A percentile compares a stretch with the other conserved stretches of the same genome.
Evolutionary conservation across 1,284 basidiomycete genomes (phyloP).

Genomic region (Moniliella sp.): DNA sequence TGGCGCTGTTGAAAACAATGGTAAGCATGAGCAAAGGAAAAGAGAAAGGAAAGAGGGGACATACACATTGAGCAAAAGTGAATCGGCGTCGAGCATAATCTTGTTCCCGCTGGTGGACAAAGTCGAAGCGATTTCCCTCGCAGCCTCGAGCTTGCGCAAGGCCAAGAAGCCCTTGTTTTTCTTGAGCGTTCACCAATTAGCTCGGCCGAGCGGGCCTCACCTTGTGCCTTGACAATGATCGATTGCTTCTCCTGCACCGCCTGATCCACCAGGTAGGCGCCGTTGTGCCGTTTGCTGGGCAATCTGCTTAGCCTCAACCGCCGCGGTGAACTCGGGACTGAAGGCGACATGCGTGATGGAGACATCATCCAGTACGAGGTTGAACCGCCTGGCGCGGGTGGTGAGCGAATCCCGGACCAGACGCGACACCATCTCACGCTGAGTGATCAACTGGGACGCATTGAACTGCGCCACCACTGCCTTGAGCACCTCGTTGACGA

Average conservation of each 20-base stretch:
- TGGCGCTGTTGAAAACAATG: too few species aligned
- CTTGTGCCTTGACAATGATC: conserved; percentile 89
- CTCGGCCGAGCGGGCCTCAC: conserved; percentile 61
- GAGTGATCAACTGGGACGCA: conserved; percentile 90
- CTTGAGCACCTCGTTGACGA: conserved; percentile 64
- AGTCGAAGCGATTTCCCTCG: conserved; percentile 67
- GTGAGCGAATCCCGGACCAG: conserved; percentile 81
- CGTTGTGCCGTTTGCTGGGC: conserved; percentile 95
- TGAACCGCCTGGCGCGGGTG: conserved; percentile 64
- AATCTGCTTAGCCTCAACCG: conserved; percentile 96
- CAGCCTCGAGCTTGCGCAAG: conserved; percentile 78
- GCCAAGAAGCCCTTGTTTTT: conserved; percentile 84
- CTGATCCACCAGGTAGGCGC: conserved; percentile 89
- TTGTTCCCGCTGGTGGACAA: conserved; percentile 64
- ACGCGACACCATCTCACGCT: conserved; percentile 87
- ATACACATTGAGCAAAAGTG: conserved; percentile 68
- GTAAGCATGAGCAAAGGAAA: too few species aligned
- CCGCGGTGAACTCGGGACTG: conserved; percentile 93
- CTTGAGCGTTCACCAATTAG: conserved; percentile 85
- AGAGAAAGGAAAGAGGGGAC: too few species aligned
- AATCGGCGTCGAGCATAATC: conserved; percentile 84
- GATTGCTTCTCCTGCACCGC: conserved; percentile 97
- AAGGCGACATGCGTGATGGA: conserved; percentile 98
- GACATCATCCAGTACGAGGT: conserved; percentile 87
- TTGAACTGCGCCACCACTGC: conserved; percentile 98